Percentiles rank a stretch among this genome's conserved stretches.
phyloP scores from a whole-genome alignment of 169 alveolate genomes.

The Plasmodium adleri region DNA sequence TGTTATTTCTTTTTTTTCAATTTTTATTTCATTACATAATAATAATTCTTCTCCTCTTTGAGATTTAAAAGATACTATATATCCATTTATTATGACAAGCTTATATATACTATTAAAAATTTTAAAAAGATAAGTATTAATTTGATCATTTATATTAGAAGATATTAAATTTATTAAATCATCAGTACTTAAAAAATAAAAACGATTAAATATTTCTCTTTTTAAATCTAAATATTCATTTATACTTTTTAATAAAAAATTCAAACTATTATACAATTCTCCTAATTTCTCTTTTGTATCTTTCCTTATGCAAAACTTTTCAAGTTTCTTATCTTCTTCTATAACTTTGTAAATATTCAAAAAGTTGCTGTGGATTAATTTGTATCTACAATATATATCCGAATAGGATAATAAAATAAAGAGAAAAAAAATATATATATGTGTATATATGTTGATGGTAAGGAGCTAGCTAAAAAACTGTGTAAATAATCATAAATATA shows the following conservation, averaged over 20 bases:
- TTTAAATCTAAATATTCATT: constrained; percentile 72
- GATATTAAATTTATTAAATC: constrained; percentile 71
- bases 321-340: constrained; percentile 72
- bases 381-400: constrained; percentile 12
- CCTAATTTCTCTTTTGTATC: constrained; percentile 65
- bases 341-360: constrained; percentile 57
- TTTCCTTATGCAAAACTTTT: constrained; percentile 50
- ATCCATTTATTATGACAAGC: constrained; percentile 65
- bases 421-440: not conserved
- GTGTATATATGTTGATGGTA: too few species aligned
- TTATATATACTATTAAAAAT: constrained; percentile 66
- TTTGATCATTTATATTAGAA: constrained; percentile 71
- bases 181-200: constrained; percentile 72
- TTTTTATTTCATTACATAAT: constrained; percentile 63
- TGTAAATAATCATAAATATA: too few species aligned
- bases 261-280: constrained; percentile 54
- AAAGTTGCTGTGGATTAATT: constrained; percentile 53
- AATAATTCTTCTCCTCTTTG: constrained; percentile 68
- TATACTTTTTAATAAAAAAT: constrained; percentile 51
- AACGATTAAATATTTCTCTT: constrained; percentile 65
- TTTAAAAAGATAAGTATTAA: constrained; percentile 69
- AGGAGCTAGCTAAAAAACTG: too few species aligned
- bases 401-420: not conserved
- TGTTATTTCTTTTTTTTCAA: constrained; percentile 72
- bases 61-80: constrained; percentile 56